These are phyloP conservation scores for Fragilaria crotonensis DNA, from an alignment of 108 stramenopile species.

Conservation along the genomic window DNA sequence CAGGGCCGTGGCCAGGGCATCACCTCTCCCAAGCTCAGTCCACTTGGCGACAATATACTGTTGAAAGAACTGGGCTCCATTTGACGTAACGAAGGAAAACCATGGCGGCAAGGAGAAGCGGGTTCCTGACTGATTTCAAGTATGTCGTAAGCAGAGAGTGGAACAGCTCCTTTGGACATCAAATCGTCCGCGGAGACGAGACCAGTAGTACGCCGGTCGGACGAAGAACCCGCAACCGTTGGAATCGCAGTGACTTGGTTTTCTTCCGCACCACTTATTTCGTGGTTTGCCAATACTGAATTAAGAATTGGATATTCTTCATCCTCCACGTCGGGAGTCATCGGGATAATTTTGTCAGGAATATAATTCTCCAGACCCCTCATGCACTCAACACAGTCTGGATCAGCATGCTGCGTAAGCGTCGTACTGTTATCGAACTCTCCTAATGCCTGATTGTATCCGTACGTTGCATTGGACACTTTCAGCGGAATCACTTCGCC, in stretches of 20 bases:
- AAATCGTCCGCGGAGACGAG: conserved; percentile 56
- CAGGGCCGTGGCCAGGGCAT: conserved; percentile 39
- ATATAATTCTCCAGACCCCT: conserved; percentile 38
- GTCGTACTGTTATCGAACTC: conserved; percentile 8
- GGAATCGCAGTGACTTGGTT: too few relatives aligned
- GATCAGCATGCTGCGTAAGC: conserved; percentile 51
- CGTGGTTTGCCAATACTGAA: too few relatives aligned
- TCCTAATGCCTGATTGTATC: neutral
- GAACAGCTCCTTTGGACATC: conserved; percentile 74
- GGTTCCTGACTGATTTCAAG: conserved; percentile 61
- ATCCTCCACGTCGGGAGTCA: conserved; percentile 11
- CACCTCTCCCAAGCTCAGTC: conserved; percentile 51
- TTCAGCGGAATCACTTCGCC: neutral
- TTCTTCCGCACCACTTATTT: too few relatives aligned
- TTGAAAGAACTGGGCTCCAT: conserved; percentile 78
- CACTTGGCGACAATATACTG: conserved; percentile 71
- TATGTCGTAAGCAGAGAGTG: conserved; percentile 67
- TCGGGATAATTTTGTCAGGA: conserved; percentile 27
- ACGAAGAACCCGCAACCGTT: too few relatives aligned
- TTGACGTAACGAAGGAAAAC: conserved; percentile 49
- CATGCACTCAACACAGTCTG: conserved; percentile 36
- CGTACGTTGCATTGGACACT: neutral
- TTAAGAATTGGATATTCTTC: conserved; percentile 1
- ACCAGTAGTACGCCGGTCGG: too few relatives aligned
- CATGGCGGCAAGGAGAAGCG: conserved; percentile 49